Evolutionary conservation across 2,329 filamentous ascomycete genomes (phyloP).

Genomic region (Sporothrix pallida): DNA sequence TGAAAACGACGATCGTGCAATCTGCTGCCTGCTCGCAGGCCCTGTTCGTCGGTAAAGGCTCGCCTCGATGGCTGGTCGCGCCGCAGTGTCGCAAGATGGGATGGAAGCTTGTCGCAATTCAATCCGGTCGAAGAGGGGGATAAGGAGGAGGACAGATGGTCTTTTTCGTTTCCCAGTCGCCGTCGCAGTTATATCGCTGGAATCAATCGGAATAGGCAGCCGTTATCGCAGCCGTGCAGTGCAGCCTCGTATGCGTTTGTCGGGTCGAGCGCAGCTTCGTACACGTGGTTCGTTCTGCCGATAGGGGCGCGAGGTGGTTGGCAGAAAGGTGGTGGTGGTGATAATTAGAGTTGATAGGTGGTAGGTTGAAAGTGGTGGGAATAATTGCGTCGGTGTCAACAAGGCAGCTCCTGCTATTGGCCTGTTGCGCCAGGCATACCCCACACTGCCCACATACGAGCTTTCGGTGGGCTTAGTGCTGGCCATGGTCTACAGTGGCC

Average conservation of each 20-base stretch:
- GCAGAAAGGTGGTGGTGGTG: slow-evolving; percentile 10
- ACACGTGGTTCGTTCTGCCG: slow-evolving; percentile 16
- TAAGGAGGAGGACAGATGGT: neutral
- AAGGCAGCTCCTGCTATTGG: slow-evolving; percentile 18
- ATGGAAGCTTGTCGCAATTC: slow-evolving; percentile 8
- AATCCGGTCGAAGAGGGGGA: neutral
- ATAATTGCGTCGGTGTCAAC: slow-evolving; percentile 24
- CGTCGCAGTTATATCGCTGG: neutral
- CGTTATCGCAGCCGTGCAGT: slow-evolving; percentile 2
- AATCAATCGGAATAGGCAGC: neutral
- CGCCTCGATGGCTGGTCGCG: neutral
- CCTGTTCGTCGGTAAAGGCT: neutral
- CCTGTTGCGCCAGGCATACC: neutral
- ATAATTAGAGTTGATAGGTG: slow-evolving; percentile 13
- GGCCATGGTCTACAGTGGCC: neutral
- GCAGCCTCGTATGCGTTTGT: slow-evolving; percentile 3
- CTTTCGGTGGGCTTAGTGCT: neutral
- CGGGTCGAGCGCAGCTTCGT: neutral
- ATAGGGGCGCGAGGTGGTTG: slow-evolving; percentile 19
- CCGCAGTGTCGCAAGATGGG: neutral
- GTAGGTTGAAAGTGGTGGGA: slow-evolving; percentile 11
- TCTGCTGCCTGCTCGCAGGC: slow-evolving; percentile 5
- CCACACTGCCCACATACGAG: neutral
- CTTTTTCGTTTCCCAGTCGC: neutral
- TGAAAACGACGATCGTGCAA: neutral